Conservation (phyloP, 2,329 filamentous ascomycete species). For the Aspergillus felis region DNA sequence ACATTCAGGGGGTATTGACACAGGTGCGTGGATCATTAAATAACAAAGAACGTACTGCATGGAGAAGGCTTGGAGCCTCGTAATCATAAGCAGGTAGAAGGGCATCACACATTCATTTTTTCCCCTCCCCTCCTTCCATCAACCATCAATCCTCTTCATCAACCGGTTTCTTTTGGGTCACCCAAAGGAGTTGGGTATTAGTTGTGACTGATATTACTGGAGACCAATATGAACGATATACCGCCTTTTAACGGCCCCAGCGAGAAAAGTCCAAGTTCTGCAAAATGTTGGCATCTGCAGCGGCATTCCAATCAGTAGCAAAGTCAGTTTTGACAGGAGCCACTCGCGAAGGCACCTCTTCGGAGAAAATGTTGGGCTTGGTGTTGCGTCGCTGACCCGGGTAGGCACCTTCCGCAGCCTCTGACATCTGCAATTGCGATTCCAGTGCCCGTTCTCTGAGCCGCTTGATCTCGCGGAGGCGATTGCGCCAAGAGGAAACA, state of each 20-base stretch:
- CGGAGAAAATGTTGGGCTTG: conserved; percentile 35
- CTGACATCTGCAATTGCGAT: conserved; percentile 26
- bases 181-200: background rate
- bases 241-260: conserved; percentile 33
- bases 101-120: background rate
- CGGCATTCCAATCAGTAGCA: conserved; percentile 35
- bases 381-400: conserved; percentile 34
- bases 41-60: conserved; percentile 14
- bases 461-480: conserved; percentile 77
- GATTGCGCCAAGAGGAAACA: conserved; percentile 82
- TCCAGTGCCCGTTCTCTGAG: conserved; percentile 60
- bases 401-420: conserved; percentile 30
- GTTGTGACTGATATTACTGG: background rate
- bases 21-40: conserved; percentile 5
- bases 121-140: background rate
- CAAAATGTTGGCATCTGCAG: conserved; percentile 35
- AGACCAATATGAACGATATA: background rate
- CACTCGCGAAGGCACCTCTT: conserved; percentile 31
- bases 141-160: background rate
- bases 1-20: conserved; percentile 26
- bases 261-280: conserved; percentile 42
- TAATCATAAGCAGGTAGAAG: background rate
- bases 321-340: conserved; percentile 31
- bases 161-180: background rate
- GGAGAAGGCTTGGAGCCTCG: conserved; percentile 1